These are phyloP conservation scores for Pleurotus ostreatus DNA, from an alignment of 768 basidiomycete species.

Conservation along the genomic window DNA sequence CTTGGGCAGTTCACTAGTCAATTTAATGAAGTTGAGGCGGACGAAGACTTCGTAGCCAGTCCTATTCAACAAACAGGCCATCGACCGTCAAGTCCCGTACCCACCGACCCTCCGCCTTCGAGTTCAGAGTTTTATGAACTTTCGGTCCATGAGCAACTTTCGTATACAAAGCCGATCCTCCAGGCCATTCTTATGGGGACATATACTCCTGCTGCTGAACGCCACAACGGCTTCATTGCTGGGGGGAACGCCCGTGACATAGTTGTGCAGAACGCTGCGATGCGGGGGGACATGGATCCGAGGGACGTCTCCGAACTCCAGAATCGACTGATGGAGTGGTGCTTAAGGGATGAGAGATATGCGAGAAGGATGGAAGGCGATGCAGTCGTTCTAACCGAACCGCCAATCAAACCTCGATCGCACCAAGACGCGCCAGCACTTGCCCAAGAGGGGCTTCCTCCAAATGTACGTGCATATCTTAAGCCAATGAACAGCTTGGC, in stretches of 20 bases:
- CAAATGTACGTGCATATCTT: too few relatives aligned
- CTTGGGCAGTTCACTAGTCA: slow-evolving; percentile 54
- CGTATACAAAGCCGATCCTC: slow-evolving; percentile 62
- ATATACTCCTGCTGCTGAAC: slow-evolving; percentile 48
- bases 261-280: slow-evolving; percentile 30
- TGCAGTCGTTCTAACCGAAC: neutral
- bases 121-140: slow-evolving; percentile 42
- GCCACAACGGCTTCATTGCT: slow-evolving; percentile 53
- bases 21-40: slow-evolving; percentile 34
- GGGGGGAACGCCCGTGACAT: slow-evolving; percentile 46
- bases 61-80: slow-evolving; percentile 17
- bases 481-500: too few relatives aligned
- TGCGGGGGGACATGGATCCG: slow-evolving; percentile 39
- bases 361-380: slow-evolving; percentile 12
- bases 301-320: slow-evolving; percentile 32
- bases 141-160: slow-evolving; percentile 54
- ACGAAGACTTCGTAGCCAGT: slow-evolving; percentile 27
- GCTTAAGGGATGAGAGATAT: slow-evolving; percentile 29
- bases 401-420: too few relatives aligned
- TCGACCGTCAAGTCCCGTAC: slow-evolving; percentile 36
- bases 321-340: slow-evolving; percentile 36
- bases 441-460: too few relatives aligned
- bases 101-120: slow-evolving; percentile 37
- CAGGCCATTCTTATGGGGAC: slow-evolving; percentile 50
- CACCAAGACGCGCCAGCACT: too few relatives aligned